Conservation (phyloP, 352 stramenopile genomes). For the Chrysophaeum taylorii region DNA sequence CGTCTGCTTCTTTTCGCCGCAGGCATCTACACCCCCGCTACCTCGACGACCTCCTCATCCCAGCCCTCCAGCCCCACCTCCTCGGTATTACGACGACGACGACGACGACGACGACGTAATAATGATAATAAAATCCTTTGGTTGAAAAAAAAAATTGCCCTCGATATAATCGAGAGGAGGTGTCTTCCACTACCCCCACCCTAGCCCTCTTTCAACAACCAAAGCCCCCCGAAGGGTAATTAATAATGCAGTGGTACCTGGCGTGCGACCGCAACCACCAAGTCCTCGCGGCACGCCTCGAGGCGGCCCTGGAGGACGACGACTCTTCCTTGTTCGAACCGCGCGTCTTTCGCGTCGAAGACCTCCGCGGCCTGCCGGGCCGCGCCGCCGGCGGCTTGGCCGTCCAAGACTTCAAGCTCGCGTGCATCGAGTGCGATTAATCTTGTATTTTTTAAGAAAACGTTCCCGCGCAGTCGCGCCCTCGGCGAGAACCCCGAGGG, state of each 20-base stretch:
- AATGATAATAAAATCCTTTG: too few relatives aligned
- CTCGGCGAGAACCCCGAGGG: neutral
- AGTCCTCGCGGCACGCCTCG: neutral
- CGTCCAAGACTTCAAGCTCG: constrained; percentile 2
- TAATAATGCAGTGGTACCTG: neutral
- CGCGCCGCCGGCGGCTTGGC: neutral
- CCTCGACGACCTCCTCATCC: neutral
- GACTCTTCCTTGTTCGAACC: neutral
- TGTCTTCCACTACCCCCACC: too few relatives aligned
- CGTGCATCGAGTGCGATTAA: neutral
- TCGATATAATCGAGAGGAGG: too few relatives aligned
- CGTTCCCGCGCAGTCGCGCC: too few relatives aligned
- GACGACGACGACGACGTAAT: too few relatives aligned
- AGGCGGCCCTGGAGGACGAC: neutral
- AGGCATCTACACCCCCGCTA: neutral
- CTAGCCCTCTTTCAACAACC: too few relatives aligned
- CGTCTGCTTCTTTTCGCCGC: too few relatives aligned
- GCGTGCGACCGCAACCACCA: neutral
- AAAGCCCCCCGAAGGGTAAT: too few relatives aligned
- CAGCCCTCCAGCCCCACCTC: too few relatives aligned
- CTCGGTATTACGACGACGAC: too few relatives aligned
- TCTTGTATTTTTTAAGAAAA: too few relatives aligned
- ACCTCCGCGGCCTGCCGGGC: neutral
- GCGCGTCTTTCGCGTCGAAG: neutral
- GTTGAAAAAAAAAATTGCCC: too few relatives aligned